phyloP scores from a whole-genome alignment of 352 stramenopile genomes.

The Achlya hypogyna region DNA sequence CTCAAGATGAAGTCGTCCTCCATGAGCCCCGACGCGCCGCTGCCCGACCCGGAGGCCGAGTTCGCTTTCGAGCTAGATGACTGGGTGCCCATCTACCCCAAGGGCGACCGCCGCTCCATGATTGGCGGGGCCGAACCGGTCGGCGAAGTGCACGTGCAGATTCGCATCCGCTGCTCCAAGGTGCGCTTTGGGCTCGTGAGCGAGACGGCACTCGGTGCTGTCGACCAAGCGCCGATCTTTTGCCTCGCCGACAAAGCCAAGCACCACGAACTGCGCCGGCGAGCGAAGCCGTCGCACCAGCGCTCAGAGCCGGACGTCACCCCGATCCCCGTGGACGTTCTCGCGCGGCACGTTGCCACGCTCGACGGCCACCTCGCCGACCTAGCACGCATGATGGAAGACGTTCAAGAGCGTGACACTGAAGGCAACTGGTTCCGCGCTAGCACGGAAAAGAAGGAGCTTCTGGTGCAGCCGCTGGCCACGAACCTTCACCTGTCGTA shows the following conservation, averaged over 20 bases:
- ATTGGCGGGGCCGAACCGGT: neutral
- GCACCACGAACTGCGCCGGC: constrained; percentile 13
- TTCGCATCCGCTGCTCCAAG: constrained; percentile 6
- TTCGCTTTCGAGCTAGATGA: constrained; percentile 1
- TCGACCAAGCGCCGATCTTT: constrained; percentile 11
- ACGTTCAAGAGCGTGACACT: neutral
- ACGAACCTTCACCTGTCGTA: constrained; percentile 81
- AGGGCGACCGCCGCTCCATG: constrained; percentile 2
- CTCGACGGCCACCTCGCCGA: neutral
- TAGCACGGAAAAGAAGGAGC: constrained; percentile 68
- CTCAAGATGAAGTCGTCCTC: neutral
- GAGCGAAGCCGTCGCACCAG: neutral
- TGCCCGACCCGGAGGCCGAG: neutral
- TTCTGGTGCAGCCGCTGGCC: constrained; percentile 63
- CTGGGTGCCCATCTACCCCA: constrained; percentile 14
- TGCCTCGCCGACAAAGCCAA: constrained; percentile 3
- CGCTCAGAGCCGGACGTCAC: neutral
- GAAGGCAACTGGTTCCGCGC: constrained; percentile 57
- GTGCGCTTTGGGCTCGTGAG: neutral
- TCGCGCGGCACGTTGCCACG: neutral
- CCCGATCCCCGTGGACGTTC: neutral
- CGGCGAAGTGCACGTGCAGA: constrained; percentile 7
- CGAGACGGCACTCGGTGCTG: neutral
- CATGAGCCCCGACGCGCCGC: neutral
- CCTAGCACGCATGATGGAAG: neutral